Conservation (phyloP, 495 filamentous ascomycete genomes). For the Penicillium paradoxum region DNA sequence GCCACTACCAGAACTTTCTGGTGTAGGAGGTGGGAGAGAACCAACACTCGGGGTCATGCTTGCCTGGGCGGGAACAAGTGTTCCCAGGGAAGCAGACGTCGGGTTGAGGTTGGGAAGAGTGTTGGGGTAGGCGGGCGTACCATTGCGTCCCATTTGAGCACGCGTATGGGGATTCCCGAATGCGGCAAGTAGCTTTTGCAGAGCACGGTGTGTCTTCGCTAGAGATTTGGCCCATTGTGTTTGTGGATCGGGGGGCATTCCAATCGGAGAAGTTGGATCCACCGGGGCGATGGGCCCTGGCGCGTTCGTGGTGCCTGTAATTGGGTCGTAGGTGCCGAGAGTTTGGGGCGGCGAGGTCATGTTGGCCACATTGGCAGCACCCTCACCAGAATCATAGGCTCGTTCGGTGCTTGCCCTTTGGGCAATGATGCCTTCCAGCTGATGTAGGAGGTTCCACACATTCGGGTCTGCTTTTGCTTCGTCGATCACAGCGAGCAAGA, state of each 20-base stretch:
- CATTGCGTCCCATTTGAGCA: constrained; percentile 2
- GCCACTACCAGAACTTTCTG: constrained; percentile 44
- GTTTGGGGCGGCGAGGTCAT: constrained; percentile 21
- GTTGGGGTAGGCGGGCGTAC: constrained; percentile 3
- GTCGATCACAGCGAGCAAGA: constrained; percentile 43
- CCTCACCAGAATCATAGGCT: constrained; percentile 22
- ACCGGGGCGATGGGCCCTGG: constrained; percentile 20
- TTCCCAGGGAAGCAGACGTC: constrained; percentile 4
- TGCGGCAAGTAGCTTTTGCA: constrained; percentile 42
- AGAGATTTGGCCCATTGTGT: constrained; percentile 47
- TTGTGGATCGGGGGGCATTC: constrained; percentile 30
- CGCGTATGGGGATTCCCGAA: constrained; percentile 27
- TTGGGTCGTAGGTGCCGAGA: constrained; percentile 25
- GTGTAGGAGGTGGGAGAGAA: constrained; percentile 43
- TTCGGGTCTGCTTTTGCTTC: constrained; percentile 37
- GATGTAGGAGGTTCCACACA: constrained; percentile 37
- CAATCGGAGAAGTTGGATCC: constrained; percentile 26
- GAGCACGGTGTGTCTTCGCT: constrained; percentile 42
- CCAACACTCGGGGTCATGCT: constrained; percentile 35
- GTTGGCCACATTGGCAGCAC: constrained; percentile 6
- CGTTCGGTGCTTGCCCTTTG: constrained; percentile 38
- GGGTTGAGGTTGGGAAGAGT: constrained; percentile 13
- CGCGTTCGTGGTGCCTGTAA: constrained; percentile 29
- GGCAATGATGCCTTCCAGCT: constrained; percentile 41
- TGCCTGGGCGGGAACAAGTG: constrained; percentile 18